A percentile compares a stretch with the other conserved stretches of the same genome.
Evolutionary conservation across 2,329 filamentous ascomycete genomes (phyloP).

Genomic region (Ophiostoma ulmi): DNA sequence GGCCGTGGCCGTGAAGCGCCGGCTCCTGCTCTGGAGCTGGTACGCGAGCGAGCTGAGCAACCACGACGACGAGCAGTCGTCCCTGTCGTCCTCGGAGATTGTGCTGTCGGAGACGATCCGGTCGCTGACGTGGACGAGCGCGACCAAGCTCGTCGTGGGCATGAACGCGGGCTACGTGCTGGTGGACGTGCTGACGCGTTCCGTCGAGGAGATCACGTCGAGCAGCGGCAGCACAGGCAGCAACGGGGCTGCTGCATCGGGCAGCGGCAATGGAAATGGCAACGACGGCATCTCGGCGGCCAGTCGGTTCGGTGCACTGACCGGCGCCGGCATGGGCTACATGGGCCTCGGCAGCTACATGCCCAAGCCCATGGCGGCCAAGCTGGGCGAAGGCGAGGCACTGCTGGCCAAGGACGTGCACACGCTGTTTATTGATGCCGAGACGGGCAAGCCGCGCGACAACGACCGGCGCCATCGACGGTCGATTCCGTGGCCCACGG

Average conservation of each 20-base stretch:
- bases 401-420: constrained; percentile 97
- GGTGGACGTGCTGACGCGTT: constrained; percentile 72
- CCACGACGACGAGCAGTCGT: constrained; percentile 26
- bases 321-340: constrained; percentile 83
- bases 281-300: constrained; percentile 39
- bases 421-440: constrained; percentile 81
- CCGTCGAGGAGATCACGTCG: constrained; percentile 63
- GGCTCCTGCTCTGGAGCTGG: constrained; percentile 89
- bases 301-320: constrained; percentile 75
- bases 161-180: constrained; percentile 89
- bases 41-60: constrained; percentile 78
- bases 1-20: constrained; percentile 88
- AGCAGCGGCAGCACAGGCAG: constrained; percentile 34
- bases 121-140: constrained; percentile 84
- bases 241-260: background rate
- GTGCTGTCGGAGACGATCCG: constrained; percentile 77
- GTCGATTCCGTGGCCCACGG: constrained; percentile 85
- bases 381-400: constrained; percentile 75
- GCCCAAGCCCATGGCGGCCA: constrained; percentile 81
- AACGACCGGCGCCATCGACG: constrained; percentile 35
- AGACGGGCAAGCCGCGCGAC: constrained; percentile 65
- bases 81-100: constrained; percentile 71
- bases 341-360: constrained; percentile 91
- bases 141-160: constrained; percentile 79
- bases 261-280: background rate